Conservation (phyloP, 257 asterid genomes). For the Ilex asprella region DNA sequence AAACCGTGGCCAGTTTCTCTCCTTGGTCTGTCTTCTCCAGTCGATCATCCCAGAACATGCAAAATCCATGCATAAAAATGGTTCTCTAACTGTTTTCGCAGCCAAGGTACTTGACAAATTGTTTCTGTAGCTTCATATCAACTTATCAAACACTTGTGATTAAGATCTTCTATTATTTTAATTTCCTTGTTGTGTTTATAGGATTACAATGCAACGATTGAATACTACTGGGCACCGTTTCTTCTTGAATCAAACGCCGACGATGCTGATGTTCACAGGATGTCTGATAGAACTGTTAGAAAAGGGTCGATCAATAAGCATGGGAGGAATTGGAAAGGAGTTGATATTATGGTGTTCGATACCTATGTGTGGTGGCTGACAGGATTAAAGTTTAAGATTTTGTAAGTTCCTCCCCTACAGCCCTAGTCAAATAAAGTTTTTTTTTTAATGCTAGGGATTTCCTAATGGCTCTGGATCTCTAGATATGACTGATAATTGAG, state of each 20-base stretch:
- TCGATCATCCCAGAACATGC: conserved; percentile 42
- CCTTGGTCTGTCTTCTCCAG: conserved; percentile 73
- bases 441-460: too few species aligned
- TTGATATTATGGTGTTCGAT: conserved; percentile 69
- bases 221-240: conserved; percentile 90
- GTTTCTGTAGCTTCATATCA: too few species aligned
- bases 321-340: conserved; percentile 65
- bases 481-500: too few species aligned
- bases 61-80: conserved; percentile 38
- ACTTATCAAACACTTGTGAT: too few species aligned
- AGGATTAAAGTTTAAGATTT: conserved; percentile 37
- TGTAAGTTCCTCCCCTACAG: conserved; percentile 21
- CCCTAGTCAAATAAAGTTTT: too few species aligned
- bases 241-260: conserved; percentile 81
- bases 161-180: too few species aligned
- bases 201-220: conserved; percentile 71
- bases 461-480: too few species aligned
- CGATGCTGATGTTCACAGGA: conserved; percentile 51
- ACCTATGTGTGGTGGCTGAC: conserved; percentile 84
- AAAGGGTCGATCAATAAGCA: conserved; percentile 61
- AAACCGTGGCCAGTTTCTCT: conserved; percentile 59
- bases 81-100: conserved; percentile 46
- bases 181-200: conserved; percentile 9
- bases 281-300: conserved; percentile 40
- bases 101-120: conserved; percentile 44